These are phyloP conservation scores for Colletotrichum incanum DNA, from an alignment of 2,329 filamentous ascomycete genomes.

Conservation along the genomic window DNA sequence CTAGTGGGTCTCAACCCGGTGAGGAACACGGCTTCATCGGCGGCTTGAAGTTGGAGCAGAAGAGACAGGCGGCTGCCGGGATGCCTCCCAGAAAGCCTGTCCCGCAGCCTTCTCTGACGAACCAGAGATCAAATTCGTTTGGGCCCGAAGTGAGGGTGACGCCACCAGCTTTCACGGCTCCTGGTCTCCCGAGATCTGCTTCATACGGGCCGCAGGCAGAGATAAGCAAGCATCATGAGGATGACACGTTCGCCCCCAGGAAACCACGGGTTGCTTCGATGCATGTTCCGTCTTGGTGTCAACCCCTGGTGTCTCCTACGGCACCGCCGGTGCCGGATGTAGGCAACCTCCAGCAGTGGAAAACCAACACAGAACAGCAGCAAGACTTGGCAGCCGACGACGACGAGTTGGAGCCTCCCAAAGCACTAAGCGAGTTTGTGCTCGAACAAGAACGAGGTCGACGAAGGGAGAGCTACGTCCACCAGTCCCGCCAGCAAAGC, in stretches of 20 bases:
- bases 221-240: not conserved
- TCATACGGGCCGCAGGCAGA: slow-evolving; percentile 24
- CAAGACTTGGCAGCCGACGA: not conserved
- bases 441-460: slow-evolving; percentile 35
- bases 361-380: slow-evolving; percentile 14
- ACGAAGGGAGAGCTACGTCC: slow-evolving; percentile 40
- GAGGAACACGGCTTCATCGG: slow-evolving; percentile 58
- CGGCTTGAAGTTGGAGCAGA: slow-evolving; percentile 58
- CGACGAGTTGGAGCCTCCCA: slow-evolving; percentile 21
- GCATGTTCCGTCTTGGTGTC: slow-evolving; percentile 42
- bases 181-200: slow-evolving; percentile 21
- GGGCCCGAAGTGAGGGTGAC: slow-evolving; percentile 34
- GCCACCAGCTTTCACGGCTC: slow-evolving; percentile 8
- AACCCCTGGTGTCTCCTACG: slow-evolving; percentile 49
- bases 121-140: slow-evolving; percentile 37
- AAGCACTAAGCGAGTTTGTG: slow-evolving; percentile 32
- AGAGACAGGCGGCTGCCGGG: slow-evolving; percentile 52
- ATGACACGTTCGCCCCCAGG: not conserved
- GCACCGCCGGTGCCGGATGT: slow-evolving; percentile 51
- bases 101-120: slow-evolving; percentile 12
- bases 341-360: slow-evolving; percentile 53
- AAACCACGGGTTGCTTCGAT: slow-evolving; percentile 15
- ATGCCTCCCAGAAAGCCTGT: slow-evolving; percentile 22
- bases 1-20: not conserved
- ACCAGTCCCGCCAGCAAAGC: slow-evolving; percentile 41